These are phyloP conservation scores for Boletus sensibilis DNA, from an alignment of 768 basidiomycete species.

Conservation along the genomic window DNA sequence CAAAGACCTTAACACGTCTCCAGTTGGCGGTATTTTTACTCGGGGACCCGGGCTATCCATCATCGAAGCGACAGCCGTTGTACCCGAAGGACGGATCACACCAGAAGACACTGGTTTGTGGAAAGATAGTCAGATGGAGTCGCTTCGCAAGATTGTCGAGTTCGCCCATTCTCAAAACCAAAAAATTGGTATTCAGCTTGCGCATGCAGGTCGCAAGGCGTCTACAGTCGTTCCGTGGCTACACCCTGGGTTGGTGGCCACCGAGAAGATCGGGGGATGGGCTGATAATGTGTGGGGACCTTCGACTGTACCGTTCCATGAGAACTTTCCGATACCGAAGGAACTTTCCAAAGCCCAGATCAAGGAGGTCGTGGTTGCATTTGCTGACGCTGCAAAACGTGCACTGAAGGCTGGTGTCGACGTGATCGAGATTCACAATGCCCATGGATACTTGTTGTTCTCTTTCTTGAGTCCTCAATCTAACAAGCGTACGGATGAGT, in stretches of 20 bases:
- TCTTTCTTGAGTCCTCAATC: slow-evolving; percentile 57
- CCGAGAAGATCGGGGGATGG: slow-evolving; percentile 47
- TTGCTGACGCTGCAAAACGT: slow-evolving; percentile 48
- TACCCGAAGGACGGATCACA: slow-evolving; percentile 60
- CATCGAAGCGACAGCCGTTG: slow-evolving; percentile 67
- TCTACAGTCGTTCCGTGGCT: slow-evolving; percentile 66
- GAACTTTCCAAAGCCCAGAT: slow-evolving; percentile 59
- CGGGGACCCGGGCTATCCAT: slow-evolving; percentile 57
- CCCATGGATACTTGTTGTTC: slow-evolving; percentile 60
- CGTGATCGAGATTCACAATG: slow-evolving; percentile 58
- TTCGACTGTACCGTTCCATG: slow-evolving; percentile 45
- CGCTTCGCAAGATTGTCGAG: slow-evolving; percentile 52
- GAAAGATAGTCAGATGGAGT: slow-evolving; percentile 54
- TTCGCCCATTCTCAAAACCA: slow-evolving; percentile 73
- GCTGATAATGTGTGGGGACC: slow-evolving; percentile 57
- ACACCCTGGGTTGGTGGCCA: slow-evolving; percentile 33
- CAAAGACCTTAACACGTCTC: neutral
- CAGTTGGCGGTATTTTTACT: slow-evolving; percentile 44
- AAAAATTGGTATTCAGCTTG: slow-evolving; percentile 72
- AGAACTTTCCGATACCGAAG: slow-evolving; percentile 50
- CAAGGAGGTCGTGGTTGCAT: slow-evolving; percentile 54
- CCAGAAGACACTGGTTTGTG: slow-evolving; percentile 66
- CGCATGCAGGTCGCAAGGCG: slow-evolving; percentile 76
- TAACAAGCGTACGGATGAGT: slow-evolving; percentile 66
- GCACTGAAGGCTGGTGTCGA: slow-evolving; percentile 61